Evolutionary conservation across 176 grass and related monocot species (phyloP).

Genomic region (Tillandsia leiboldiana): DNA sequence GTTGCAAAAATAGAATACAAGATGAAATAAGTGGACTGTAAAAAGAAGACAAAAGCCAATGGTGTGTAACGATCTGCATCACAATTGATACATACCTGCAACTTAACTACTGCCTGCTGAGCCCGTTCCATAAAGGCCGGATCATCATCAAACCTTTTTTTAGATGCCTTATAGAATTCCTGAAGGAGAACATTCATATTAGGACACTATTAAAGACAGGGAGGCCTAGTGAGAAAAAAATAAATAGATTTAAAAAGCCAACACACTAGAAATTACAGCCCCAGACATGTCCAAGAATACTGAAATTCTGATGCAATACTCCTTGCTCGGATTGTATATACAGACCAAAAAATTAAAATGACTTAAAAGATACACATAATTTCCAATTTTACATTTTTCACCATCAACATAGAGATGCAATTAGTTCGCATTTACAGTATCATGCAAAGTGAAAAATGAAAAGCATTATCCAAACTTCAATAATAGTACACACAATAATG

Average conservation of each 20-base stretch:
- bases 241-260: background rate
- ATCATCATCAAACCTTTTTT: conserved; percentile 75
- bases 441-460: too few species aligned
- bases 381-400: too few species aligned
- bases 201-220: background rate
- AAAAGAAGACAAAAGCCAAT: background rate
- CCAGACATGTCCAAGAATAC: too few species aligned
- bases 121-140: conserved; percentile 70
- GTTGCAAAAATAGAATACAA: background rate
- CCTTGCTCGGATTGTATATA: too few species aligned
- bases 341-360: too few species aligned
- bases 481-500: too few species aligned
- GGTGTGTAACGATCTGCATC: background rate
- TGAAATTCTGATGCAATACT: too few species aligned
- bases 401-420: too few species aligned
- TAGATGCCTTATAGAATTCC: conserved; percentile 94
- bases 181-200: conserved; percentile 16
- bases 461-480: too few species aligned
- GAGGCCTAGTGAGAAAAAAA: background rate
- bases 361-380: too few species aligned
- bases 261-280: too few species aligned
- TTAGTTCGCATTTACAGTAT: too few species aligned
- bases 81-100: conserved; percentile 49
- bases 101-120: conserved; percentile 71
- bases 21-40: background rate